These are phyloP conservation scores for Penicillium manginii DNA, from an alignment of 495 filamentous ascomycete species.

Conservation along the genomic window DNA sequence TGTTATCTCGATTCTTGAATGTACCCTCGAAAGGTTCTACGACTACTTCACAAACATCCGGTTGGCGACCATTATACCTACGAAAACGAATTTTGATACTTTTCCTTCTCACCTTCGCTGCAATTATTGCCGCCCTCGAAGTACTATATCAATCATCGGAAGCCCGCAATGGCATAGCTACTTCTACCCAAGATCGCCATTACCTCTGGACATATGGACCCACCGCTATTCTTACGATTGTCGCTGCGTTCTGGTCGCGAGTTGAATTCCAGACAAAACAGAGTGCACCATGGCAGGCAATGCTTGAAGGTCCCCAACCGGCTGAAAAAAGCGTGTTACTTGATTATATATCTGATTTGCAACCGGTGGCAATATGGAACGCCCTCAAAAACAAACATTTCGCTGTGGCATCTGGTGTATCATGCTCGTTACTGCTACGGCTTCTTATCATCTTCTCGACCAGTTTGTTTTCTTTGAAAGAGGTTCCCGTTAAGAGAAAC, in stretches of 20 bases:
- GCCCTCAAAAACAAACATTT: slow-evolving; percentile 11
- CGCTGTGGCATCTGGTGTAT: slow-evolving; percentile 2
- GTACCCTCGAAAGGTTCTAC: not conserved
- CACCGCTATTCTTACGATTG: slow-evolving; percentile 32
- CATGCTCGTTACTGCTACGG: slow-evolving; percentile 11
- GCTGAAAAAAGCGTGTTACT: slow-evolving; percentile 16
- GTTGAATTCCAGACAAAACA: slow-evolving; percentile 32
- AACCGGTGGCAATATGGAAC: slow-evolving; percentile 11
- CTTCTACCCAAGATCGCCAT: slow-evolving; percentile 15
- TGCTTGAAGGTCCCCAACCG: slow-evolving; percentile 15
- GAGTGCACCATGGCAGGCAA: slow-evolving; percentile 32
- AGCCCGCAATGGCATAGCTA: slow-evolving; percentile 20
- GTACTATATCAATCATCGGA: slow-evolving; percentile 18
- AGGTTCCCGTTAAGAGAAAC: not conserved
- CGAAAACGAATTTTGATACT: slow-evolving; percentile 8
- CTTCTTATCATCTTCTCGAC: slow-evolving; percentile 23
- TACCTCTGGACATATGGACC: slow-evolving; percentile 40
- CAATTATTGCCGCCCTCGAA: slow-evolving; percentile 12
- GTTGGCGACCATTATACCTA: slow-evolving; percentile 14
- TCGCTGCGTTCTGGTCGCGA: slow-evolving; percentile 30
- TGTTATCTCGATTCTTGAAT: not conserved
- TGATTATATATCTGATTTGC: slow-evolving; percentile 18
- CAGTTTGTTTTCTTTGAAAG: slow-evolving; percentile 12
- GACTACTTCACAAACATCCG: not conserved
- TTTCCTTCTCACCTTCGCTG: slow-evolving; percentile 4